Conservation (phyloP, 129 eudicot species). For the Solidago caesia region DNA sequence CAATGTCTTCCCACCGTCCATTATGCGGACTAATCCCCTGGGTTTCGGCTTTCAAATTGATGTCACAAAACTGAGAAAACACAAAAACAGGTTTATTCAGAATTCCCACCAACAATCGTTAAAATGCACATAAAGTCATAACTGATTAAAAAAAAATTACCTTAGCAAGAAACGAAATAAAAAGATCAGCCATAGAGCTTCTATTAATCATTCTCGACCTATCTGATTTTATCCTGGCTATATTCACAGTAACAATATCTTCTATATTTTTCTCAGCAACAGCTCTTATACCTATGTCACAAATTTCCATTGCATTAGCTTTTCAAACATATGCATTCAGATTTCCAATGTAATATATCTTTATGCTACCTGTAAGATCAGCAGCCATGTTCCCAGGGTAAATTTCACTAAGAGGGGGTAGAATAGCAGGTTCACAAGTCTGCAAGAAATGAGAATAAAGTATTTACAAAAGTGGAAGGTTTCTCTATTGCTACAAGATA, state of each 20-base stretch:
- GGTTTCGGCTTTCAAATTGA: conserved; percentile 55
- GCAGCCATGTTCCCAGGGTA: conserved; percentile 73
- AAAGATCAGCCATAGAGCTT: conserved; percentile 74
- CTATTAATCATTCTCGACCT: conserved; percentile 49
- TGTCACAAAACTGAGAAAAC: conserved; percentile 56
- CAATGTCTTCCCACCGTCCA: conserved; percentile 75
- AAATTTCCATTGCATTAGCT: background rate
- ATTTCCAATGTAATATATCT: background rate
- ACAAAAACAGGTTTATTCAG: conserved; percentile 6
- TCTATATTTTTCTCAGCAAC: conserved; percentile 71
- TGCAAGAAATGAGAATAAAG: conserved; percentile 35
- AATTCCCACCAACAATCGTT: background rate
- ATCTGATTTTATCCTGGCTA: conserved; percentile 48
- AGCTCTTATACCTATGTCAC: conserved; percentile 71
- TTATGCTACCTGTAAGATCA: conserved; percentile 36
- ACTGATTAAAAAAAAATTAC: conserved; percentile 28
- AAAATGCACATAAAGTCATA: background rate
- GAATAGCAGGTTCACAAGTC: conserved; percentile 83
- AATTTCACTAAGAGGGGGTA: conserved; percentile 84
- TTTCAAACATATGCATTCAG: background rate
- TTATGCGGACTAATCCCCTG: conserved; percentile 68
- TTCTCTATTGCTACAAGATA: background rate
- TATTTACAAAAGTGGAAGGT: background rate
- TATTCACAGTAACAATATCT: conserved; percentile 48
- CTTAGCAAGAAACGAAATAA: conserved; percentile 73